phyloP scores from a whole-genome alignment of 1,284 basidiomycete genomes.

The Cystobasidium sp. region DNA sequence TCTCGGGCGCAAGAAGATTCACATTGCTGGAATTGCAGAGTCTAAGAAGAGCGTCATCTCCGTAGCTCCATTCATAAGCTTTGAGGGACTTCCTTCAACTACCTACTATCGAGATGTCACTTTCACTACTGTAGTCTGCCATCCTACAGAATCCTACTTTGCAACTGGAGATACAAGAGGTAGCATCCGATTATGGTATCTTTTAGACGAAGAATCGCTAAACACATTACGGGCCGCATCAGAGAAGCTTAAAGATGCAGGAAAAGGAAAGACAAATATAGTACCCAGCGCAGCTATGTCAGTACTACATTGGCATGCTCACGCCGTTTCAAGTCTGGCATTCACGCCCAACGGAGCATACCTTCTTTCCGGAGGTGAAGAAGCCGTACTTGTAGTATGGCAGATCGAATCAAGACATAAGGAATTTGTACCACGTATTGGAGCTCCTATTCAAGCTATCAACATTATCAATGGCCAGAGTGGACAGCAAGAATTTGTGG shows the following conservation, averaged over 20 bases:
- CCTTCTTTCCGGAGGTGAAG: slow-evolving; percentile 91
- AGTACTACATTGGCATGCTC: slow-evolving; percentile 94
- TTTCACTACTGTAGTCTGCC: slow-evolving; percentile 86
- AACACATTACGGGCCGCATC: slow-evolving; percentile 40
- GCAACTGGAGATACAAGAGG: slow-evolving; percentile 90
- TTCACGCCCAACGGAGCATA: slow-evolving; percentile 93
- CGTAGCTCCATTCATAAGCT: slow-evolving; percentile 56
- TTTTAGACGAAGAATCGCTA: slow-evolving; percentile 45
- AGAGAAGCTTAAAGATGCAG: slow-evolving; percentile 65
- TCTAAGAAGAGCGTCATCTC: slow-evolving; percentile 60
- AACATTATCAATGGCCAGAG: slow-evolving; percentile 68
- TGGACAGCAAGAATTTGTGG: slow-evolving; percentile 81
- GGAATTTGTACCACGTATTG: slow-evolving; percentile 90
- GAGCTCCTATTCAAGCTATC: slow-evolving; percentile 71
- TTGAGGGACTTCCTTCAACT: no score
- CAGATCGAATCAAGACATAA: slow-evolving; percentile 81
- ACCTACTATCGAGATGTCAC: slow-evolving; percentile 46
- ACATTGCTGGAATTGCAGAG: slow-evolving; percentile 68
- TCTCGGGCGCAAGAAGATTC: slow-evolving; percentile 77
- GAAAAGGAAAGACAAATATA: not conserved
- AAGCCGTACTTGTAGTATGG: slow-evolving; percentile 95
- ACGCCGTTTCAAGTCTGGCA: slow-evolving; percentile 84
- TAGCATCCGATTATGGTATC: slow-evolving; percentile 85
- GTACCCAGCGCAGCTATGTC: slow-evolving; percentile 68
- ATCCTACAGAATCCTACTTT: slow-evolving; percentile 89